Conservation (phyloP, 805 yeast genomes). For the Kazachstania taianensis region DNA sequence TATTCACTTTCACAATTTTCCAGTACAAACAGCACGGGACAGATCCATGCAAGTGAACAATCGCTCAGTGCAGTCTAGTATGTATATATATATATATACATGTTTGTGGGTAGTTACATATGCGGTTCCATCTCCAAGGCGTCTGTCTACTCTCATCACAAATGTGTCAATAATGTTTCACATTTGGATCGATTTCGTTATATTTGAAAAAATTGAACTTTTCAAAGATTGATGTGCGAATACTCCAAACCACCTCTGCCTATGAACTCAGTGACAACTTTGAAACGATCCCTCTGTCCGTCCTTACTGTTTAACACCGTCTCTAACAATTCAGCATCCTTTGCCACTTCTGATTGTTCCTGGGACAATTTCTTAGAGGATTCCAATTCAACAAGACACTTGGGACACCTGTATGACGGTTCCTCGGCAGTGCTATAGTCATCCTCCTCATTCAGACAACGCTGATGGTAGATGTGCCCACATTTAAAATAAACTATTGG, state of each 20-base stretch:
- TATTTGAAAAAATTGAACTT: background rate
- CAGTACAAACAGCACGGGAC: too few species aligned
- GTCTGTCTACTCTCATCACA: background rate
- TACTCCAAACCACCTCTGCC: constrained; percentile 80
- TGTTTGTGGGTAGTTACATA: background rate
- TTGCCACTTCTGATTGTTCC: constrained; percentile 52
- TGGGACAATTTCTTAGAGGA: constrained; percentile 47
- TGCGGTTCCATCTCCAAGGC: background rate
- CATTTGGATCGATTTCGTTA: constrained; percentile 7
- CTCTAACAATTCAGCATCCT: constrained; percentile 53
- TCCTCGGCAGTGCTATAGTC: constrained; percentile 9
- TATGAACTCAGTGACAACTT: constrained; percentile 66
- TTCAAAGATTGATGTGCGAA: constrained; percentile 7
- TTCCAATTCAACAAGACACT: constrained; percentile 63
- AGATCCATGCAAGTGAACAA: too few species aligned
- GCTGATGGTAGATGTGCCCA: constrained; percentile 74
- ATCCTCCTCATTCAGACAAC: constrained; percentile 52
- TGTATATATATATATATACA: constrained; percentile 1
- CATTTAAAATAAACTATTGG: constrained; percentile 83
- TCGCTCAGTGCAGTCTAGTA: too few species aligned
- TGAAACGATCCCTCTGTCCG: constrained; percentile 50
- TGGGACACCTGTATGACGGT: constrained; percentile 49
- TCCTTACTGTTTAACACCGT: constrained; percentile 41
- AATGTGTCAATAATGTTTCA: constrained; percentile 8
- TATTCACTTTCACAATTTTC: too few species aligned